Evolutionary conservation across 129 eudicot species (phyloP).

Genomic region (Saussurea involucrata): DNA sequence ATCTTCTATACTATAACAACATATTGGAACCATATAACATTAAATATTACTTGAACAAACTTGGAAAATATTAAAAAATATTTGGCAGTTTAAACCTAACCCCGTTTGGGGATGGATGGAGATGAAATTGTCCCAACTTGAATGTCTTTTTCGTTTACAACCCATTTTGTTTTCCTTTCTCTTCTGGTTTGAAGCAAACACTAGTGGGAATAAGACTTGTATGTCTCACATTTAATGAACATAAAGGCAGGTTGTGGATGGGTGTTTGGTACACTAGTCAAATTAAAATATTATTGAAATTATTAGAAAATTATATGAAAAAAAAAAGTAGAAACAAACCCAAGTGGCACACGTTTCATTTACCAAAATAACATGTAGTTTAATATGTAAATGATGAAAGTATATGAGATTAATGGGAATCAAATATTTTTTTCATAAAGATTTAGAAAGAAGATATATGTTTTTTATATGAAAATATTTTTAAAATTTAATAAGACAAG

Average conservation of each 20-base stretch:
- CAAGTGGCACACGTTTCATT: background rate
- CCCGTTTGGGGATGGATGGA: slow-evolving; percentile 27
- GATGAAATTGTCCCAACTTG: slow-evolving; percentile 36
- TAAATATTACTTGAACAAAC: background rate
- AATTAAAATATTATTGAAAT: background rate
- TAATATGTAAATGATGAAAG: background rate
- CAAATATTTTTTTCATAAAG: background rate
- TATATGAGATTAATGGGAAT: background rate
- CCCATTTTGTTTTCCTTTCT: slow-evolving; percentile 23
- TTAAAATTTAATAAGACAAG: background rate
- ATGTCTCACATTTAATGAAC: slow-evolving; percentile 40
- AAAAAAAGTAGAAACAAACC: background rate
- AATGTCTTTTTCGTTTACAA: slow-evolving; percentile 31
- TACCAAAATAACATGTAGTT: background rate
- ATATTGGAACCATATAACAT: background rate
- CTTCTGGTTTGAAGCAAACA: slow-evolving; percentile 18
- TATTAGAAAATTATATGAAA: background rate
- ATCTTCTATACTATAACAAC: background rate
- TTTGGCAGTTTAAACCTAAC: slow-evolving; percentile 16
- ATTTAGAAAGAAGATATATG: background rate
- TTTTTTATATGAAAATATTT: background rate
- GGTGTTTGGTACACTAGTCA: slow-evolving; percentile 23
- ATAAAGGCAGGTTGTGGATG: slow-evolving; percentile 29
- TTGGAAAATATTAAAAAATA: background rate
- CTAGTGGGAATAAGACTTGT: slow-evolving; percentile 37